Percentiles rank a stretch among this genome's conserved stretches.
phyloP scores from a whole-genome alignment of 257 asterid species.

The Ophiorrhiza pumila region DNA sequence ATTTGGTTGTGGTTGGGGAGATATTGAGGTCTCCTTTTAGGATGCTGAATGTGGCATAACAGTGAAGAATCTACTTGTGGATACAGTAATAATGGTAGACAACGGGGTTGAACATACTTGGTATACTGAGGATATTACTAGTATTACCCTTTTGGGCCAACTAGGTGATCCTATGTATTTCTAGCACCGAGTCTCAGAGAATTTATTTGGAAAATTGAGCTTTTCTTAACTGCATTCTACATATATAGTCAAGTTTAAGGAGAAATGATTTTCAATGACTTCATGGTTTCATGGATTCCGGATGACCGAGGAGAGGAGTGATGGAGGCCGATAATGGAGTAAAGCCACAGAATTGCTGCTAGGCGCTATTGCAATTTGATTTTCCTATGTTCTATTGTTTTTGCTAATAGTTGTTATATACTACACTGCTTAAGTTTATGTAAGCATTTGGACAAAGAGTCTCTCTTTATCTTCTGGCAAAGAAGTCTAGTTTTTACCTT shows the following conservation, averaged over 20 bases:
- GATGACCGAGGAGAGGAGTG: background rate
- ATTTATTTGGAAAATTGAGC: background rate
- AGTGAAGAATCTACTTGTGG: background rate
- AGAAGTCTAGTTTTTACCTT: background rate
- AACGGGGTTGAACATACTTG: background rate
- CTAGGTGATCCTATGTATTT: background rate
- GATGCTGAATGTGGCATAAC: background rate
- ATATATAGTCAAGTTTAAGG: background rate
- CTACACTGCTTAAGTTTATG: background rate
- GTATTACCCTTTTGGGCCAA: background rate
- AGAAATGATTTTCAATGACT: background rate
- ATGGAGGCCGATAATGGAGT: background rate
- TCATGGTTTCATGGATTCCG: background rate
- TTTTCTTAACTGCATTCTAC: background rate
- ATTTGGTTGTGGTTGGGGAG: too few relatives aligned
- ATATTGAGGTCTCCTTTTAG: background rate
- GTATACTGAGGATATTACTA: background rate
- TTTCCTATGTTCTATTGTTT: background rate
- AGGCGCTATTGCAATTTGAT: background rate
- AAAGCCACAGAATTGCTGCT: background rate
- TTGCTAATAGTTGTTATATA: background rate
- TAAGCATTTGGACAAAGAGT: background rate
- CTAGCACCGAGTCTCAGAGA: background rate
- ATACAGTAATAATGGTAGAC: background rate
- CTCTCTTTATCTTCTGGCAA: background rate